Evolutionary conservation across 805 yeast species (phyloP), one percentile per base, ranked within the genome.

Genomic region (Saturnispora kantuleensis): DNA sequence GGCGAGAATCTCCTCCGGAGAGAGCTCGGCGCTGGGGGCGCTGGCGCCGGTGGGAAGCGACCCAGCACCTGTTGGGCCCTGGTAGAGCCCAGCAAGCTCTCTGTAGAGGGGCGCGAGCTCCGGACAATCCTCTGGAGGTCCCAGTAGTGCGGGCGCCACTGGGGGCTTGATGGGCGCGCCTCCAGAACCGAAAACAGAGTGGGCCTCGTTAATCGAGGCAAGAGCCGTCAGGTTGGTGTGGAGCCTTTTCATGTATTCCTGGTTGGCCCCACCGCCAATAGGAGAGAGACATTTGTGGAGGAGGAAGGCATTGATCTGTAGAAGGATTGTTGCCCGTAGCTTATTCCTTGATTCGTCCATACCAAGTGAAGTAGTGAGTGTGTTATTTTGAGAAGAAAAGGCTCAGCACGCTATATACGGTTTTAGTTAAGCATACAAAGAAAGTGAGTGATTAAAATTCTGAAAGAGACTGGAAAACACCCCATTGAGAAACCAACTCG

Each of bases 51-150:
- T 36, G 38, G 63, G 46, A 52, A 59, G 33, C 58, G 48, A 4
- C 58, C 55, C 40, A 56, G 46, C 5, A 77, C 77, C 26, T 7
- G 5, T 21, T 21, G 26, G 26, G 47, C 76, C 80, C 0, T 79
- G 79, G 49, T 75, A 76, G 32, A 76, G 54, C 42, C 69, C 58
- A 38, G 57, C 56, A 42, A 60, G 46, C 10, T 50, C 16, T 40
- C 64, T 63, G 55, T 76, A 76, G 35, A 70, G 64, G 33, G 66
- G 70, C 41, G 62, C 61, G 36, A 76, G 61, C 50, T 74, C 81
- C 0, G 79, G 78, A 62, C 74, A 65, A 38, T 74, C 79, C 3
- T 68, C 68, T 7, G 81, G 81, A 5, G 82, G 71, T 1, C 73
- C 62, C 47, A 75, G 66, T 35, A 76, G 71, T 29, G 70, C 67